These are phyloP conservation scores for Metschnikowia similis DNA, from an alignment of 805 yeast species.

Conservation along the genomic window DNA sequence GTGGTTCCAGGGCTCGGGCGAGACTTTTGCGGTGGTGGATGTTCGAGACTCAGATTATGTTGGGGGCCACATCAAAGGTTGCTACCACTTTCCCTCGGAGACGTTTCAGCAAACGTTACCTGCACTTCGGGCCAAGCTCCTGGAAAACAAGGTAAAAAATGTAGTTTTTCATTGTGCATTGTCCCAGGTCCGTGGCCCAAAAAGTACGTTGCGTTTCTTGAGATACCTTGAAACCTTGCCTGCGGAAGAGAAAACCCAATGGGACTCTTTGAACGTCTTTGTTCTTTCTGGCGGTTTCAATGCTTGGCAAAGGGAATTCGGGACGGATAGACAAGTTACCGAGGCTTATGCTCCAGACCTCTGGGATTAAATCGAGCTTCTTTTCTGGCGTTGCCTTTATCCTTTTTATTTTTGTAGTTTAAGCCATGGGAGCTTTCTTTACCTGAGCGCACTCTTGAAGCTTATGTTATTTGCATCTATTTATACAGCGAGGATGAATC, in stretches of 20 bases:
- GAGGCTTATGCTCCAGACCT: conserved; percentile 40
- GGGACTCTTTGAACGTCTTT: conserved; percentile 49
- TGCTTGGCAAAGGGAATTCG: conserved; percentile 75
- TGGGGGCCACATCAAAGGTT: conserved; percentile 68
- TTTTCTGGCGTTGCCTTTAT: too few species aligned
- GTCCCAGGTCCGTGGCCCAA: conserved; percentile 90
- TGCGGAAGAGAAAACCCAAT: conserved; percentile 20
- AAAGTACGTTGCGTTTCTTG: conserved; percentile 64
- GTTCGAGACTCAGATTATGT: conserved; percentile 80
- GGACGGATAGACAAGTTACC: conserved; percentile 60
- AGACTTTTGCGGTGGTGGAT: conserved; percentile 60
- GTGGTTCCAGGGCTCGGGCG: conserved; percentile 43
- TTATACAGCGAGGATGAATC: background rate
- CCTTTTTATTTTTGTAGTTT: too few species aligned
- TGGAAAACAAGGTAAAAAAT: conserved; percentile 34
- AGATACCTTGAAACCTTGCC: conserved; percentile 38
- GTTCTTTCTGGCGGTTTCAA: conserved; percentile 82
- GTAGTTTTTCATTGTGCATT: conserved; percentile 88
- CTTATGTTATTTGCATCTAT: background rate
- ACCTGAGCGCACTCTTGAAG: background rate
- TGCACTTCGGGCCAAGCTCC: conserved; percentile 32
- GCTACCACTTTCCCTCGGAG: conserved; percentile 54
- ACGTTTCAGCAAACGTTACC: conserved; percentile 38
- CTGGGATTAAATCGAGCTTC: conserved; percentile 23
- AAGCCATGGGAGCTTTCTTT: too few species aligned